A percentile compares a stretch with the other conserved stretches of the same genome.
These are phyloP conservation scores for Blastosporella zonata DNA, from an alignment of 1,284 basidiomycete genomes.

Conservation along the genomic window DNA sequence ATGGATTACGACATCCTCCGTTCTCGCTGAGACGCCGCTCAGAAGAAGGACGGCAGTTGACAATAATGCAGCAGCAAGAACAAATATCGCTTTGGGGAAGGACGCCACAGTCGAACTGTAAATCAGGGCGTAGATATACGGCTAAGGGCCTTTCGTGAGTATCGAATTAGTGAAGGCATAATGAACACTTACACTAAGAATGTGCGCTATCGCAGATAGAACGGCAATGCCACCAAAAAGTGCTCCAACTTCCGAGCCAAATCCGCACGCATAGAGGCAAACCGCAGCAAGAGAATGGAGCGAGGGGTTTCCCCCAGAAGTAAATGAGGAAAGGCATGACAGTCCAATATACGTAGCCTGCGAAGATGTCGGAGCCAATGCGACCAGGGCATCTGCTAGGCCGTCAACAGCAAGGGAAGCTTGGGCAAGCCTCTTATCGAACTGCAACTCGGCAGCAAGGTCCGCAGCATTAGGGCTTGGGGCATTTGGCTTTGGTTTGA, in stretches of 20 bases:
- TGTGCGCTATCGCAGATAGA: conserved; percentile 45
- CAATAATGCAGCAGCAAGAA: conserved; percentile 39
- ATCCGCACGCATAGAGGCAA: conserved; percentile 44
- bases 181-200: conserved; percentile 37
- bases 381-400: conserved; percentile 41
- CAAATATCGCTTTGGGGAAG: conserved; percentile 50
- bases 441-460: conserved; percentile 41
- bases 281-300: conserved; percentile 48
- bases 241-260: conserved; percentile 42
- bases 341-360: conserved; percentile 34
- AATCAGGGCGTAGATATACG: conserved; percentile 47
- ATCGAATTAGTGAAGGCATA: background rate
- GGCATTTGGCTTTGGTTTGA: conserved; percentile 39
- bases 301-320: conserved; percentile 47
- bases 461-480: conserved; percentile 27
- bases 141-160: conserved; percentile 29
- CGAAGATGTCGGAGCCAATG: conserved; percentile 34
- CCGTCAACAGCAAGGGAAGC: conserved; percentile 44
- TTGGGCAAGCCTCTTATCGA: conserved; percentile 42
- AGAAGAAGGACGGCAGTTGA: conserved; percentile 33
- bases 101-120: conserved; percentile 45
- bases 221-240: conserved; percentile 52
- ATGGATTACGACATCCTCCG: conserved; percentile 16
- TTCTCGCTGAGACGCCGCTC: conserved; percentile 18
- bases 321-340: conserved; percentile 43